Base-by-base conservation (phyloP, 441 rosid species). In the Erodium trifolium region DNA sequence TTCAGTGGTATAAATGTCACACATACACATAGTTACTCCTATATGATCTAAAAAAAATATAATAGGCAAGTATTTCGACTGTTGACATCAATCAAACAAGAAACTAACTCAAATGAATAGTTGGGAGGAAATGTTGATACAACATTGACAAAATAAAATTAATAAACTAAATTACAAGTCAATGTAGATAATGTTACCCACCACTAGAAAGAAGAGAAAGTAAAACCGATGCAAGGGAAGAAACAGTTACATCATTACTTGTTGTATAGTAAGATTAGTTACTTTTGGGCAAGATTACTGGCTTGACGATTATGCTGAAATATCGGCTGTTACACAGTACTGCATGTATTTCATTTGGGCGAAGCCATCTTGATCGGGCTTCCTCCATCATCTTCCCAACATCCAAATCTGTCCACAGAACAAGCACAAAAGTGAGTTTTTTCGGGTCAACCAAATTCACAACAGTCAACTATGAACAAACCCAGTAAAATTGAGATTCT, bases 321-420 rank as follows among this genome's bases (percentile, higher is more conserved):
- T 79, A 78, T 80, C 82, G 83, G 78, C 82, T 64, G 69, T 94
- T 94, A 68, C 84, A 85, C 19, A 94, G 91, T 66, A 90, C 71
- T 11, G 99, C 99, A 41, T 86, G 89, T 72, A 94, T 91, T 83
- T 94, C 99, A 37, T 94, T 94, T 0, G 99, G 99, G 45, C 97
- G 96, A 14, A 94, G 87, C 99, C 97, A 94, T 83, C 97, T 87
- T 13, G 80, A 70, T 77, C 68, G 84, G 11, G 94, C 96, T 78
- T 94, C 99, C 79, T 83, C 93, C 84, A 67, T 65, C 75, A 86
- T 86, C 71, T 16, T 79, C 35, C 23, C 76, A 51, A 87, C 80
- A 78, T 94, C 97, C 81, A 94, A 87, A 82, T 90, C 99, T 91
- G 86, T 76, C 57, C 70, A 75, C 5, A 16, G 41, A 73, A 71